These are phyloP conservation scores for Luffa acutangula DNA, from an alignment of 306 rosid species.

Conservation along the genomic window DNA sequence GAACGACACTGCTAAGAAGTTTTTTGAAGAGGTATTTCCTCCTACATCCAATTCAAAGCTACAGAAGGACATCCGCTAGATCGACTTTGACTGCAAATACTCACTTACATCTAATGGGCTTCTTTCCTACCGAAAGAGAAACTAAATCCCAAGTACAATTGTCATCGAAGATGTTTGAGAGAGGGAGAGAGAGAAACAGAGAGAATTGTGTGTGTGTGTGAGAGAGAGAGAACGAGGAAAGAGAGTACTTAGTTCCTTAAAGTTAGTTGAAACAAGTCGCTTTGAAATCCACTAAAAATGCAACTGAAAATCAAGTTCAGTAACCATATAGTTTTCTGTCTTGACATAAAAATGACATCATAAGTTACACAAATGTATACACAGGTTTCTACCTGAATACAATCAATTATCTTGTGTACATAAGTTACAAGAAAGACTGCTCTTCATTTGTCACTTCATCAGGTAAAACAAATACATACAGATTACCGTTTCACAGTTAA, in stretches of 20 bases:
- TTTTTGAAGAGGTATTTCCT: too few species aligned
- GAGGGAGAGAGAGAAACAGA: neutral
- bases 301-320: neutral
- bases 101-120: too few species aligned
- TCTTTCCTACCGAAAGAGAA: too few species aligned
- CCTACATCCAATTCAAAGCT: too few species aligned
- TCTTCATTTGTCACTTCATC: neutral
- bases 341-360: neutral
- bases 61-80: too few species aligned
- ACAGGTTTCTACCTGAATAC: constrained; percentile 3
- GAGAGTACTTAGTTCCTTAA: neutral
- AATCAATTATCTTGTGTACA: constrained; percentile 7
- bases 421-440: neutral
- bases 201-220: neutral
- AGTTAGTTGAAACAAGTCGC: neutral
- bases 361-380: neutral
- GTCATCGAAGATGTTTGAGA: neutral
- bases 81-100: too few species aligned
- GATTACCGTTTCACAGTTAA: neutral
- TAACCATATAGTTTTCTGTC: neutral
- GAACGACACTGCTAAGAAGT: too few species aligned
- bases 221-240: neutral
- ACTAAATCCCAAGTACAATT: too few species aligned
- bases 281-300: neutral
- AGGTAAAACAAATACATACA: neutral